Base-by-base conservation (phyloP, 2,329 filamentous ascomycete species). In the Orbilia oligospora region DNA sequence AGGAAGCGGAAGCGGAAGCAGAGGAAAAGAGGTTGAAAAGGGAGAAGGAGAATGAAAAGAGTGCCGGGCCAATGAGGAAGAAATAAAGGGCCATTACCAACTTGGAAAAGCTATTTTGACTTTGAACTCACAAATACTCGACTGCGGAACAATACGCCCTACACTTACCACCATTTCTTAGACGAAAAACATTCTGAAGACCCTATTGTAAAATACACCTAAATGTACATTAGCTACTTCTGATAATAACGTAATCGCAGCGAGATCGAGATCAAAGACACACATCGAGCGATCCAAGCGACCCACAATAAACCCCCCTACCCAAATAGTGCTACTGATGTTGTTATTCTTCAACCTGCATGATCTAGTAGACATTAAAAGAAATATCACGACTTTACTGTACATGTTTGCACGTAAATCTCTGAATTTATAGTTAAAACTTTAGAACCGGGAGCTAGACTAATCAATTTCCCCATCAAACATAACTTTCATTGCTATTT, bases 401-500 rank as follows among this genome's bases (percentile, higher is more conserved):
- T n/a, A n/a, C n/a, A n/a, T n/a, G n/a, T n/a, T n/a, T n/a, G n/a
- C n/a, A n/a, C n/a, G n/a, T n/a, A n/a, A n/a, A n/a, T n/a, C n/a
- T n/a, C n/a, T n/a, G n/a, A n/a, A n/a, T n/a, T n/a, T n/a, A n/a
- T n/a, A n/a, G n/a, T n/a, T n/a, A n/a, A n/a, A n/a, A n/a, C 38
- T n/a, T 16, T 14, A 16, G 5, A 14, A 41, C 38, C 12, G 2
- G 10, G 5, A n/a, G n/a, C 41, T 46, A 4, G 12, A 41, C 14
- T 69, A 68, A 33, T 64, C 14, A 3, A 77, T 36, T 18, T 63
- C 67, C 1, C 66, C 73, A 22, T 77, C 73, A 36, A 71, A 77
- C 61, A 71, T 77, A n/a, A 77, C 33, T 64, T 71, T 77, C 68
- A 71, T 71, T n/a, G 73, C 73, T 77, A 38, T 68, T 46, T 6